Base-by-base conservation (phyloP, 768 basidiomycete genomes). In the Dioszegia aurantiaca region DNA sequence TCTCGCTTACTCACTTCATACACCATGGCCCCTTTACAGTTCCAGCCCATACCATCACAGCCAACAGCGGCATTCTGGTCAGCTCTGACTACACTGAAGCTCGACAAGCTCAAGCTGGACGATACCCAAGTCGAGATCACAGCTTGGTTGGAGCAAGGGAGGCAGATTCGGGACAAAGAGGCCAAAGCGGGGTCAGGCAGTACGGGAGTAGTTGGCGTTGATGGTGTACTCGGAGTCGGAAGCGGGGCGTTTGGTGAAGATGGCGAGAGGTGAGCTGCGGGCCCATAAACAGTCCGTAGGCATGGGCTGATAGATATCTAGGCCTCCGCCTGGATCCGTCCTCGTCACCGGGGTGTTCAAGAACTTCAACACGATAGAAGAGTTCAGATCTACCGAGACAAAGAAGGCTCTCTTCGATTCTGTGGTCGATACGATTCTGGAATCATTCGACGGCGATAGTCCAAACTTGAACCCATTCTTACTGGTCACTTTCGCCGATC, bases 301-400 rank as follows among this genome's bases (percentile, higher is more conserved):
- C 31, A 14, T 19, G 31, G 23, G 57, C 51, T 60, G 28, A 58
- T 27, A 39, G 6, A 33, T 14, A 39, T 12, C 23, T 31, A 69
- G 67, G 24, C 42, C 60, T 14, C 67, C 69, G 17, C 44, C 39
- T 2, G 51, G 55, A 11, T 60, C 61, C 10, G 61, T 65, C 23
- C 56, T 77, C 1, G 82, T 85, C 0, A 73, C 67, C 3, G 95
- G 94, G 37, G 79, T 81, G 10, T 81, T 95, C 69, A 92, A 89
- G 82, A 98, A 97, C 77, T 97, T 84, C 79, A 99, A 98, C 73
- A 97, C 94, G 9, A 88, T 98, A 66, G 92, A 98, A 66, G 91
- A 95, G 11, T 98, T 97, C 80, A 90, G 87, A 68, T 27, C 60
- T 3, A 83, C 84, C 6, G 86, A 88, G 0, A 86, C 90, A 68